Evolutionary conservation across 129 eudicot genomes (phyloP).

Genomic region (Solidago caesia): DNA sequence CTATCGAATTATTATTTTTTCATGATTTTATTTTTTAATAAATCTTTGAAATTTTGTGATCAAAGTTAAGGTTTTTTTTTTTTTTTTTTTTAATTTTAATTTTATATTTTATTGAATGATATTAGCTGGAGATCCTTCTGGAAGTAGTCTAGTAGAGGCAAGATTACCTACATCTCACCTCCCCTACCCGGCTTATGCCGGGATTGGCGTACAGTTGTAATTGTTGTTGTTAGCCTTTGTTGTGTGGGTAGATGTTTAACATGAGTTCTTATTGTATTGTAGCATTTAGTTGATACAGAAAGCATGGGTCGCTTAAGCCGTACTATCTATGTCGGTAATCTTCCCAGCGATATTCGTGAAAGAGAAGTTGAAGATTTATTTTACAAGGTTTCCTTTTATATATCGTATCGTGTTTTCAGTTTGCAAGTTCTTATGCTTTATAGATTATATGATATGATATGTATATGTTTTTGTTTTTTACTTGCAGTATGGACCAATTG

Average conservation of each 20-base stretch:
- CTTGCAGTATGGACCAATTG: constrained; percentile 84
- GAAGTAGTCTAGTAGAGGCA: too few species aligned
- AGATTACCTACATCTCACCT: too few species aligned
- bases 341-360: constrained; percentile 93
- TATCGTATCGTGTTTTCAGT: constrained; percentile 2
- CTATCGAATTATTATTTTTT: too few species aligned
- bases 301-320: constrained; percentile 63
- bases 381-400: constrained; percentile 53
- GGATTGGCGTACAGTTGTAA: too few species aligned
- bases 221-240: neutral
- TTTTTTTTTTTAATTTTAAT: too few species aligned
- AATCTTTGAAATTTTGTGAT: too few species aligned
- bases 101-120: too few species aligned
- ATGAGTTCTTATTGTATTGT: constrained; percentile 8
- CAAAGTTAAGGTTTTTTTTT: too few species aligned
- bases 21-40: too few species aligned
- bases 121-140: too few species aligned
- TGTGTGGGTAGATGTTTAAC: constrained; percentile 1
- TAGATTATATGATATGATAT: neutral
- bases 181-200: too few species aligned
- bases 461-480: neutral
- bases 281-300: constrained; percentile 27
- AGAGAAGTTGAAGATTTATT: constrained; percentile 87
- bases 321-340: constrained; percentile 84
- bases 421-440: neutral